Evolutionary conservation across 2,329 filamentous ascomycete genomes (phyloP).

Genomic region (Diaporthe nobilis): DNA sequence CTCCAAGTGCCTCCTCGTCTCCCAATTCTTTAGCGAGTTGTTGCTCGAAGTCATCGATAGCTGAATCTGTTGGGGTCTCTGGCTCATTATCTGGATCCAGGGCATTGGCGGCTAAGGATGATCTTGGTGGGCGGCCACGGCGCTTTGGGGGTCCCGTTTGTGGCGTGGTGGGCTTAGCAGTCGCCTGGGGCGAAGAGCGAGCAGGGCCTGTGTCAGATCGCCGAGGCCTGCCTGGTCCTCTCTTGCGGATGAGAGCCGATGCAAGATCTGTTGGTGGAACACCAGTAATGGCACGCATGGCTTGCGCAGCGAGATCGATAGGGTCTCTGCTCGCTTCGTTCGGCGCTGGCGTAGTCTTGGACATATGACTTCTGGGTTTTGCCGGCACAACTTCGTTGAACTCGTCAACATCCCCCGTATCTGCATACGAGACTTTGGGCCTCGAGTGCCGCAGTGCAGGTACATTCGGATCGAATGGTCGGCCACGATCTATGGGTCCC

Average conservation of each 20-base stretch:
- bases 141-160: conserved; percentile 40
- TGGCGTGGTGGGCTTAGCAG: conserved; percentile 34
- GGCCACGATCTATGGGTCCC: conserved; percentile 41
- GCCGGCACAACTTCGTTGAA: conserved; percentile 55
- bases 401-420: conserved; percentile 62
- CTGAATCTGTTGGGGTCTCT: conserved; percentile 42
- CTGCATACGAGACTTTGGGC: conserved; percentile 65
- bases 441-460: conserved; percentile 67
- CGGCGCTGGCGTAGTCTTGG: conserved; percentile 32
- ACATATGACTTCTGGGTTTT: conserved; percentile 41
- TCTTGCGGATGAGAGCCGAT: conserved; percentile 24
- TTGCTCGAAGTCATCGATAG: conserved; percentile 52
- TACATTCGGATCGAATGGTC: conserved; percentile 59
- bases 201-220: conserved; percentile 42
- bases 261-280: neutral
- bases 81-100: conserved; percentile 37
- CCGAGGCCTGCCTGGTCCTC: conserved; percentile 51
- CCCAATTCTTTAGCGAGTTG: conserved; percentile 53
- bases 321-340: conserved; percentile 47
- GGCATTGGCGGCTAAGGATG: conserved; percentile 38
- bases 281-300: conserved; percentile 50
- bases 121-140: conserved; percentile 43
- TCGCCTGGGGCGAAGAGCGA: conserved; percentile 33
- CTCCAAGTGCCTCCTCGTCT: conserved; percentile 26
- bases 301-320: conserved; percentile 50